Base-by-base conservation (phyloP, 2,329 filamentous ascomycete species). In the Monilinia vaccinii-corymbosi region DNA sequence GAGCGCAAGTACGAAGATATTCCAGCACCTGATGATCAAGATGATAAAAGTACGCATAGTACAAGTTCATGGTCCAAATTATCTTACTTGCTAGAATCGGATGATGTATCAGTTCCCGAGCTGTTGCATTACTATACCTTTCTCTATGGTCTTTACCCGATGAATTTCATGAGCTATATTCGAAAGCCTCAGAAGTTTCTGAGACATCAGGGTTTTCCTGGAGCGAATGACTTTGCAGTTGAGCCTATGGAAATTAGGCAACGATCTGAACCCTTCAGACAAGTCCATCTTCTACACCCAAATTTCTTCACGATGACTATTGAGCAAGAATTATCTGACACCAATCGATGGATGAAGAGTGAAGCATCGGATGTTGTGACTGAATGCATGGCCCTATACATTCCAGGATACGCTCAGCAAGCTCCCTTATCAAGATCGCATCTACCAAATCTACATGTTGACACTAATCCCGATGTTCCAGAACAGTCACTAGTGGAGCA, bases 161-260 rank as follows among this genome's bases (percentile, higher is more conserved):
- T 93, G 69, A 93, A 93, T 71, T 91, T 94, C 67, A 88, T 91
- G 82, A 87, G 87, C 72, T 94, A 93, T 70, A 87, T 94, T 63
- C 82, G 89, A 60, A 93, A 93, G 69, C 89, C 89, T 3, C 84
- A 91, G 66, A 83, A 87, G 64, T 93, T 88, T 69, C 76, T 94
- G 11, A 85, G 89, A 50, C 86, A 88, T 68, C 83, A 87, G 45
- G 83, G 89, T 64, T 87, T 85, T 36, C 79, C 82, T 5, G 83
- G 85, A 52, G 81, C 85, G 1, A 86, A 91, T 64, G 86, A 89
- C 58, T 81, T 93, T 47, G 88, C 92, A 68, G 80, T 93, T 3
- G 87, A 93, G 66, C 87, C 89, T 36, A 85, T 85, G 4, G 85
- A 92, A 66, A 90, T 94, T 59, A 80, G 88, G 6, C 82, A 87